Base-by-base conservation (phyloP, 1,284 basidiomycete species). In the Salmacisia buchloeana region DNA sequence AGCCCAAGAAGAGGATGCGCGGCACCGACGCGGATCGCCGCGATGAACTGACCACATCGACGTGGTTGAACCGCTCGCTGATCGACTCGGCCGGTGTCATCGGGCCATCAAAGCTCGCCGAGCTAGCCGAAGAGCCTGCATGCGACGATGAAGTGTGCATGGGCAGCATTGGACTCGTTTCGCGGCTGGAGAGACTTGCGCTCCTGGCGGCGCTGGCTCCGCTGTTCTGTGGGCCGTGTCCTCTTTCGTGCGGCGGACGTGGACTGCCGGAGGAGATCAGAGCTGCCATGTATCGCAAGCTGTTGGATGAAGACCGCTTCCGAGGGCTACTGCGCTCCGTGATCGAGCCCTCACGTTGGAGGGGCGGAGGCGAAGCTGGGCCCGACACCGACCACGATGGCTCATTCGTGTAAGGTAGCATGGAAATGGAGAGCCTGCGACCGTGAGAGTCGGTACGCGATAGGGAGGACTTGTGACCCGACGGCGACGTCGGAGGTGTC, bases 81-180 rank as follows among this genome's bases (percentile, higher is more conserved):
- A 52, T 31, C 4, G 21, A 52, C 1, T 52, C 46, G 2, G 46
- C 29, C 7, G 46, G 46, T 12, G 46, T 52, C 9, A 13, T 7
- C 23, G 46, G 46, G 18, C 46, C 46, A 52, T 52, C 46, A 10
- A 52, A 52, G 29, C 46, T 52, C 18, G 46, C 21, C 5, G 29
- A 52, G 46, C 46, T 52, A 3, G 46, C 46, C 13, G 46, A 52
- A 27, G 46, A 52, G 29, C 46, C 46, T 15, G 46, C 46, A 6
- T 52, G 46, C 18, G 46, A 52, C 18, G 46, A 52, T 13, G 46
- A 25, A 27, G 13, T 12, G n/a, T 27, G n/a, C 46, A 52, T 52
- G 18, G 46, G 46, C 7, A 52, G 18, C 6, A 43, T 15, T 7
- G 41, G 41, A 43, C 41, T 43, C 18, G 41, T 25, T 9, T 52